These are phyloP conservation scores for Penicillium sp. DNA, from an alignment of 2,329 filamentous ascomycete genomes.

Conservation along the genomic window DNA sequence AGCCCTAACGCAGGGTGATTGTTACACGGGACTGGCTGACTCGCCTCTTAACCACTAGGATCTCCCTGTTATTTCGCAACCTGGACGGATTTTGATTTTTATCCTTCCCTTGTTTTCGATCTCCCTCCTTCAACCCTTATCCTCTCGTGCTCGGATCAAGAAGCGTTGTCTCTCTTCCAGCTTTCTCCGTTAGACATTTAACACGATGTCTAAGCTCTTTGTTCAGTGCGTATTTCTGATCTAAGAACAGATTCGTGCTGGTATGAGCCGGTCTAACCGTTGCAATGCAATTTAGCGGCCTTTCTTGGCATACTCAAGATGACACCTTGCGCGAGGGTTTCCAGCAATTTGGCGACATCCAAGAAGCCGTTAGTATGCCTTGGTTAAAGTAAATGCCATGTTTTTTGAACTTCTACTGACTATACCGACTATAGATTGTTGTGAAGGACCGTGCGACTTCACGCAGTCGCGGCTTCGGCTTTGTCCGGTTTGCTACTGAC, in stretches of 20 bases:
- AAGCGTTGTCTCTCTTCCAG: background rate
- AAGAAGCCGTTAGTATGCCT: conserved; percentile 79
- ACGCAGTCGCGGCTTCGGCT: conserved; percentile 95
- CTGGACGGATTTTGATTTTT: conserved; percentile 8
- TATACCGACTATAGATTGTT: conserved; percentile 65
- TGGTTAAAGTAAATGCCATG: background rate
- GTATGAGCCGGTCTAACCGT: background rate
- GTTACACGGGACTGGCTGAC: conserved; percentile 27
- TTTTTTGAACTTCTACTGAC: conserved; percentile 10
- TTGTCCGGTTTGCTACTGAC: conserved; percentile 73
- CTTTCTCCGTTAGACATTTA: background rate
- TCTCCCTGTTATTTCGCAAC: conserved; percentile 15
- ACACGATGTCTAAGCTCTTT: conserved; percentile 84
- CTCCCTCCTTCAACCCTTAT: background rate
- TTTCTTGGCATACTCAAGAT: conserved; percentile 98
- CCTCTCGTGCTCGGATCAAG: background rate
- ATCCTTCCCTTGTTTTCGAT: background rate
- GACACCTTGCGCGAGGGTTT: conserved; percentile 83
- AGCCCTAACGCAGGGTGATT: conserved; percentile 27
- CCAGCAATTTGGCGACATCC: conserved; percentile 82
- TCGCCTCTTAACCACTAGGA: conserved; percentile 26
- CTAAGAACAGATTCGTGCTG: background rate
- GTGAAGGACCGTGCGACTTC: conserved; percentile 97
- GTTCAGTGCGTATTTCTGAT: conserved; percentile 67
- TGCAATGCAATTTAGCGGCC: conserved; percentile 61